Evolutionary conservation across 176 grass and related monocot species (phyloP), one percentile per base, ranked within the genome.

Genomic region (Panicum miliaceum): DNA sequence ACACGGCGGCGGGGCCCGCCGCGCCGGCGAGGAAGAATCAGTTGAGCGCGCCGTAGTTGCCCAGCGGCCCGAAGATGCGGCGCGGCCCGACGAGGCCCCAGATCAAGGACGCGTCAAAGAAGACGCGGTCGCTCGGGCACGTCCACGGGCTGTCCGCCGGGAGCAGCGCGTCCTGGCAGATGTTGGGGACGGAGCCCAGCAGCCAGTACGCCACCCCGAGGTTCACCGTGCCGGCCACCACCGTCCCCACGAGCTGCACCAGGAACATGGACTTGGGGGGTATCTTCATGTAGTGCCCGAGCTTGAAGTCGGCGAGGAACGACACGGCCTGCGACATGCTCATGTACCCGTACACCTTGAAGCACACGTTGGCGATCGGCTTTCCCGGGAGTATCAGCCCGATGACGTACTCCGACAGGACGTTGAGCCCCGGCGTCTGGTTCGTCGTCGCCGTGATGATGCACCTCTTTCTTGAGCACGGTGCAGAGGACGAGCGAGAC

Each of bases 201-300:
- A 96, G 64, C 94, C 90, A 89, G 88, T 85, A 93, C 25, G 91
- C 91, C 25, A 93, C 91, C 0, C 60, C 81, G 19, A 96, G 43
- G 73, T 93, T 96, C 23, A 96, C 83, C 15, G 88, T 93, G 32
- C 86, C 88, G 3, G 94, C 90, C 6, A 96, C 63, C 18, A 91
- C 54, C 11, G 94, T 96, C 12, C 94, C 91, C 3, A 89, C 47
- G 4, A 87, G 46, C 94, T 93, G 92, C 87, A 92, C 88, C 15
- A 92, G 73, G 77, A 97, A 97, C 95, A 97, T 94, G 15, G 92
- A 97, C 78, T 64, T 91, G n/a, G 95, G 92, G 13, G 95, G 95
- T 43, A 97, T 97, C 89, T 97, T 97, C 95, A 94, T 97, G 72
- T 97, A 97, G 84, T 97, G 95, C 0, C 95, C 95, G 12, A 97